Evolutionary conservation across 2,329 filamentous ascomycete genomes (phyloP).

Genomic region (Davidsoniella virescens): DNA sequence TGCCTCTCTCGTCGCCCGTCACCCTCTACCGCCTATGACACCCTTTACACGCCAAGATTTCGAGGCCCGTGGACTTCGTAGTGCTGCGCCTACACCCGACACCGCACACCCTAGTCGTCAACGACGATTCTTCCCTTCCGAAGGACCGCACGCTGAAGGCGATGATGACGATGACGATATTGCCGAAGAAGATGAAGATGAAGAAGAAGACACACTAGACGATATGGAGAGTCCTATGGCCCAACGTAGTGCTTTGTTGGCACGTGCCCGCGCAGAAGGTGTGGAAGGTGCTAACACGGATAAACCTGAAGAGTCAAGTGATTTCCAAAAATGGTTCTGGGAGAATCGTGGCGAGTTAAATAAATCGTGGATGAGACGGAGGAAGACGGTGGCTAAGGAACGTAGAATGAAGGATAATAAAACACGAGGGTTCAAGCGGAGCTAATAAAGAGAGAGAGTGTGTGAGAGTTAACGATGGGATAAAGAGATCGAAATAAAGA

Average conservation of each 20-base stretch:
- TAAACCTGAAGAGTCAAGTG: constrained; percentile 20
- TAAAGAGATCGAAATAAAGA: too few species aligned
- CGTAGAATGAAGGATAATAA: constrained; percentile 51
- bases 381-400: constrained; percentile 47
- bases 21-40: constrained; percentile 47
- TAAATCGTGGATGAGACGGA: constrained; percentile 47
- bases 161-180: constrained; percentile 21
- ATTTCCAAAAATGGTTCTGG: constrained; percentile 55
- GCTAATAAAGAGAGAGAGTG: not conserved
- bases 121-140: constrained; percentile 40
- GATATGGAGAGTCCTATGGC: constrained; percentile 4
- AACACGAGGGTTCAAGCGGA: constrained; percentile 26
- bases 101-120: constrained; percentile 60
- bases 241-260: not conserved
- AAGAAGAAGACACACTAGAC: constrained; percentile 17
- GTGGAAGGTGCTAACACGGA: constrained; percentile 16
- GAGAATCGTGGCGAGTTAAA: constrained; percentile 49
- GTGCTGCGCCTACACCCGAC: constrained; percentile 86
- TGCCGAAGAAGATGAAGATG: constrained; percentile 18
- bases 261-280: constrained; percentile 15
- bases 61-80: constrained; percentile 58
- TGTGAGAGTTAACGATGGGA: too few species aligned
- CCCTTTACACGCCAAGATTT: constrained; percentile 70
- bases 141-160: constrained; percentile 30
- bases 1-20: constrained; percentile 10